Base-by-base conservation (phyloP, 2,329 filamentous ascomycete genomes). In the Pseudocercospora eumusae region DNA sequence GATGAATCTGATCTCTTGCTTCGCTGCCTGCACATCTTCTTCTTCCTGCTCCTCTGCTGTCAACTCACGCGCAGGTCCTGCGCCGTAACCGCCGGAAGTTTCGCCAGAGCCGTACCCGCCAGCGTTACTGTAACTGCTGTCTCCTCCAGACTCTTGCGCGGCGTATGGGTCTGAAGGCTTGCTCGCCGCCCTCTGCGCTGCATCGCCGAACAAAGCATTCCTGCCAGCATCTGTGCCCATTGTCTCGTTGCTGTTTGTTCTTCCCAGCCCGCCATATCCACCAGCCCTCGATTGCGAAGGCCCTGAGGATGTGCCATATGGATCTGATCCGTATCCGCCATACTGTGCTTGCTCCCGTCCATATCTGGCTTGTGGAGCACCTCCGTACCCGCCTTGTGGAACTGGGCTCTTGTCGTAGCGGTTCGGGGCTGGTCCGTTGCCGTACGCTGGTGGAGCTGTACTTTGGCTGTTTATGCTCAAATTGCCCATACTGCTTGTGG, bases 21-120 rank as follows among this genome's bases (percentile, higher is more conserved):
- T 92, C 18, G 88, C 86, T 0, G 86, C 85, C 62, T 87, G 82
- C 11, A 93, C 84, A 63, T 90, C 86, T 74, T 90, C 86, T 65
- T 91, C 87, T 70, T 89, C 87, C 67, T 95, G 88, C 66, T 88
- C 79, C 84, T 96, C 91, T 1, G 88, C 91, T 0, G 91, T 96
- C 67, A 96, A 79, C 75, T 96, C 86, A 53, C 91, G 85, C 62
- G 90, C 84, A 60, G 88, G 87, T 57, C 90, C 86, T 5, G 79
- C 71, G 9, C 80, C 81, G 63, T 83, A 83, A 20, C 71, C 73
- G 23, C 68, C 69, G 4, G 69, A 68, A 64, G 70, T 68, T 44
- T 71, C 69, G 15, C 62, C 64, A 13, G 69, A 69, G 31, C 66
- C 68, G 56, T 71, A 73, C 9, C 66, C 70, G 11, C 73, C 71